Conservation (phyloP, 441 rosid genomes). For the Brassica balearica region DNA sequence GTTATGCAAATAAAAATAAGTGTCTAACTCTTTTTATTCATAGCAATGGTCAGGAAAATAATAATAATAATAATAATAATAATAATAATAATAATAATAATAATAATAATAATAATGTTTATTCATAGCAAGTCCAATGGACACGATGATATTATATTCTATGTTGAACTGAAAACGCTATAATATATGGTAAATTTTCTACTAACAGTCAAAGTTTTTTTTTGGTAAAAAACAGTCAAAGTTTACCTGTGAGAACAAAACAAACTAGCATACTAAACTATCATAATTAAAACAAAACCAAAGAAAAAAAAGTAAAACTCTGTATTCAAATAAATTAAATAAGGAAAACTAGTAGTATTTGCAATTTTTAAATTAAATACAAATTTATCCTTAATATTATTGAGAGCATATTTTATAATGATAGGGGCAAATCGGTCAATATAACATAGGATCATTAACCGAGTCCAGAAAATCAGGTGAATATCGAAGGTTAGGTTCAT, state of each 20-base stretch:
- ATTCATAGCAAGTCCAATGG: neutral
- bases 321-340: neutral
- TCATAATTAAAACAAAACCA: neutral
- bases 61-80: no score
- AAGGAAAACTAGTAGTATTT: neutral
- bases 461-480: constrained; percentile 36
- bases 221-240: neutral
- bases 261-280: neutral
- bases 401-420: neutral
- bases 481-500: constrained; percentile 15
- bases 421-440: constrained; percentile 24
- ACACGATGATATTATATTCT: neutral
- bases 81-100: no score
- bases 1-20: neutral
- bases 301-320: neutral
- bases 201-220: neutral
- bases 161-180: neutral
- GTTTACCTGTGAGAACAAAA: neutral
- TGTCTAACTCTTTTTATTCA: neutral
- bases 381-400: neutral
- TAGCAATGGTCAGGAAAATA: no score
- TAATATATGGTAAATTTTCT: neutral
- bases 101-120: no score
- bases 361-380: neutral
- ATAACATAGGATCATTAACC: neutral